Base-by-base conservation (phyloP, 371 early-diverging fungal species). In the Mortierella sp. region DNA sequence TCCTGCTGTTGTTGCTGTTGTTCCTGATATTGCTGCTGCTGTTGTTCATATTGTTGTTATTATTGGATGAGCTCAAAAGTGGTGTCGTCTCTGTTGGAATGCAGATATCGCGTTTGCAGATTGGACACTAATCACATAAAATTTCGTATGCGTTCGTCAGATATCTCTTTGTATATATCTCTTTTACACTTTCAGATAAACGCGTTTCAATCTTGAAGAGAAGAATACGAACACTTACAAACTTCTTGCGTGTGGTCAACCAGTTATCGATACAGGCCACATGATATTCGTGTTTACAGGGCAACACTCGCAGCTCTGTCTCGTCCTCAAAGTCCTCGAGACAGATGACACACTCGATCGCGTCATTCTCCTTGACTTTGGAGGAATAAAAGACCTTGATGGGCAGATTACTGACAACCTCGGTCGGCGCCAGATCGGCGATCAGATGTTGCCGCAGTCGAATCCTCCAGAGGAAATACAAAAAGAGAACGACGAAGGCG, bases 231-330 rank as follows among this genome's bases (percentile, higher is more conserved):
- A 4, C 8, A 80, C 85, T 80, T 84, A 85, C 86, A 69, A 89
- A 87, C 72, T 86, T 89, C 80, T 92, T 92, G 56, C 90, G 82
- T 0, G 90, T 92, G 4, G 89, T 91, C 19, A 92, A 81, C 92
- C 92, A 92, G 42, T 85, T 87, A 62, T 97, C 98, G 31, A 99
- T 92, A 78, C 99, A 99, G n/a, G 83, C 83, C 27, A 85, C 82
- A 75, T 99, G 99, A 81, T 94, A 99, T 51, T 86, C 86, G 79
- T 99, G 99, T 34, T 80, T 82, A 80, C 99, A 99, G 0, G 92
- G 91, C 47, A 99, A 81, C 6, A 89, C 82, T 5, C 97, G 80
- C 41, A 97, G 70, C 50, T 86, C 82, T 19, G 94, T 93, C 17
- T 89, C 90, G 30, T 88, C 86, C 23, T 84, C 82, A 80, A 91